Percentiles rank a stretch among this genome's conserved stretches.
phyloP scores from a whole-genome alignment of 1,139 yeast genomes.

The Geotrichum australiense region DNA sequence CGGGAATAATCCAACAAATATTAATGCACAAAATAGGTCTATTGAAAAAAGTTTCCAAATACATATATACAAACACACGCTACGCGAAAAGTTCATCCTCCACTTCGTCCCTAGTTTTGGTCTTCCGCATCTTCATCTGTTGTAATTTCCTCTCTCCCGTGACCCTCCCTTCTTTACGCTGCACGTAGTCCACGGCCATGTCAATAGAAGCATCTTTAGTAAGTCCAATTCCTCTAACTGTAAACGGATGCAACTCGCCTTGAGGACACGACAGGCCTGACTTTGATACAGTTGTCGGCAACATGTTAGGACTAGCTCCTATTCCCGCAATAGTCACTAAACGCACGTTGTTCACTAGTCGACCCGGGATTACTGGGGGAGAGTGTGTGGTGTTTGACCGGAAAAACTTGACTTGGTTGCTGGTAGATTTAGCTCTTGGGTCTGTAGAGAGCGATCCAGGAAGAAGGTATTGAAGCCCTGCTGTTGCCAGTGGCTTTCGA shows the following conservation, averaged over 20 bases:
- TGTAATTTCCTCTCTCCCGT: too few species aligned
- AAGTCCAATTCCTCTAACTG: constrained; percentile 9
- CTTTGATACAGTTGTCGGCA: constrained; percentile 3
- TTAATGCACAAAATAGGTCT: too few species aligned
- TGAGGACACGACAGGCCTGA: constrained; percentile 3
- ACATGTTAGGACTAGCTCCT: constrained; percentile 16
- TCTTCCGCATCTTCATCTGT: too few species aligned
- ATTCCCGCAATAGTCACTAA: constrained; percentile 21
- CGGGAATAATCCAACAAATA: too few species aligned
- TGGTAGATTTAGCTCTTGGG: constrained; percentile 12
- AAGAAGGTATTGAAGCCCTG: constrained; percentile 22
- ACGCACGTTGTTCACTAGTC: constrained; percentile 18
- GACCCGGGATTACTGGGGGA: constrained; percentile 18
- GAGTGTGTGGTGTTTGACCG: neutral
- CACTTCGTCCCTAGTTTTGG: too few species aligned
- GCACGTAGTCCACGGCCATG: constrained; percentile 10
- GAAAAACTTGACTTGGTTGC: constrained; percentile 1
- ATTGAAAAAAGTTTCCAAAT: too few species aligned
- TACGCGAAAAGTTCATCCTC: too few species aligned
- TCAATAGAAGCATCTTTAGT: constrained; percentile 12
- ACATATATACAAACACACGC: too few species aligned
- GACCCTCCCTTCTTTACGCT: too few species aligned
- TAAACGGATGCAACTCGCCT: constrained; percentile 14
- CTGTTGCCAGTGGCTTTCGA: constrained; percentile 22
- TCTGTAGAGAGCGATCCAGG: constrained; percentile 21